Percentiles rank a stretch among this genome's conserved stretches.
Conservation (phyloP, 179 eudicot genomes). For the Gypsophila paniculata region DNA sequence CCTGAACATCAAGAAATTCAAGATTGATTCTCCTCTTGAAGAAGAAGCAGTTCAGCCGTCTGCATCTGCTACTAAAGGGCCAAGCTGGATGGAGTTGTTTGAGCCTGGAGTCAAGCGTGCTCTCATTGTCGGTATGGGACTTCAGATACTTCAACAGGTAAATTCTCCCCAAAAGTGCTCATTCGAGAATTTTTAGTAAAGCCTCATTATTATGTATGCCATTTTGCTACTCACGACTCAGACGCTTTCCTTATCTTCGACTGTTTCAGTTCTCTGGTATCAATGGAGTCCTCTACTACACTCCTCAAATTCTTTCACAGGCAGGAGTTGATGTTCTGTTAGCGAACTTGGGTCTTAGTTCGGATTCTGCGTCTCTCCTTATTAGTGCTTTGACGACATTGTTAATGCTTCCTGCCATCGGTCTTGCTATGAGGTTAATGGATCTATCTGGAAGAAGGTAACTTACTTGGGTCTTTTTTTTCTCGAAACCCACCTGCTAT, state of each 20-base stretch:
- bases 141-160: conserved; percentile 51
- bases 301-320: conserved; percentile 51
- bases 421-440: conserved; percentile 49
- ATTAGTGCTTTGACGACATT: conserved; percentile 47
- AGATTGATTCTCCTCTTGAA: conserved; percentile 27
- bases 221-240: not conserved
- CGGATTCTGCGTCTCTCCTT: conserved; percentile 44
- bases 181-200: not conserved
- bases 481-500: too few species aligned
- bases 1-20: conserved; percentile 27
- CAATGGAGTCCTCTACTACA: conserved; percentile 52
- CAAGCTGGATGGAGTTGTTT: conserved; percentile 41
- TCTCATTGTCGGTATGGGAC: conserved; percentile 41
- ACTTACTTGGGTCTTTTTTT: too few species aligned
- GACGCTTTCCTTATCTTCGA: not conserved
- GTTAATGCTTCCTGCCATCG: conserved; percentile 49
- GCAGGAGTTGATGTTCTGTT: conserved; percentile 49
- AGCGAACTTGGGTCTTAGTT: conserved; percentile 38
- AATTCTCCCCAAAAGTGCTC: not conserved
- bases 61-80: conserved; percentile 34
- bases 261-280: conserved; percentile 43
- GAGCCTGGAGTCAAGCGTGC: conserved; percentile 52
- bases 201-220: not conserved
- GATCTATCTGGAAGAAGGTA: conserved; percentile 54
- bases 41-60: conserved; percentile 29